These are phyloP conservation scores for Sarocladiaceae sp. DNA, from an alignment of 2,329 filamentous ascomycete genomes.

Conservation along the genomic window DNA sequence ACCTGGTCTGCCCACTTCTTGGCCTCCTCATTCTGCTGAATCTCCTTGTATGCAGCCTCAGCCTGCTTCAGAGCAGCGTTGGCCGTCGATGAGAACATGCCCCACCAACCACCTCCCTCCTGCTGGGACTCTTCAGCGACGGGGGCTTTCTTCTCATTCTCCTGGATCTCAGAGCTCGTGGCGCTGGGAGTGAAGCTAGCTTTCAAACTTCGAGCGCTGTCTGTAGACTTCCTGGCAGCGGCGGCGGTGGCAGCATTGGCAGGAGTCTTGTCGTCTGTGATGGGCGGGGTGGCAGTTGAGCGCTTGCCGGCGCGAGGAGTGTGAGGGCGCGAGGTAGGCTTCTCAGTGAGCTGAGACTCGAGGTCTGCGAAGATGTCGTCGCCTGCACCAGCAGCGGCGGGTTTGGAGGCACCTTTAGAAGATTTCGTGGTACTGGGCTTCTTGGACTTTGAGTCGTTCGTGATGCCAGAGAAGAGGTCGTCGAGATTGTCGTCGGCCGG, in stretches of 20 bases:
- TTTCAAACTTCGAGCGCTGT: conserved; percentile 67
- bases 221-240: conserved; percentile 62
- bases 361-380: conserved; percentile 84
- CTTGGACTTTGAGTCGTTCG: conserved; percentile 46
- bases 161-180: conserved; percentile 55
- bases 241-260: conserved; percentile 12
- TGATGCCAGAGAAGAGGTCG: conserved; percentile 59
- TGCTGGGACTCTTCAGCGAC: conserved; percentile 14
- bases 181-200: conserved; percentile 65
- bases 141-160: conserved; percentile 45
- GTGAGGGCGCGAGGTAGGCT: conserved; percentile 68
- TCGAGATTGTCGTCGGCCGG: conserved; percentile 57
- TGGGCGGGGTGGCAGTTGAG: conserved; percentile 43
- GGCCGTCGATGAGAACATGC: conserved; percentile 75
- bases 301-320: conserved; percentile 61
- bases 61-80: conserved; percentile 86
- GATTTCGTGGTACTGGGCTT: conserved; percentile 38
- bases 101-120: conserved; percentile 77
- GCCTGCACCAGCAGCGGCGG: conserved; percentile 47
- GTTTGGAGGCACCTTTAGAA: conserved; percentile 41
- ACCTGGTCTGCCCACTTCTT: conserved; percentile 95
- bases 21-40: conserved; percentile 93
- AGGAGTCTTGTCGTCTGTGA: conserved; percentile 51
- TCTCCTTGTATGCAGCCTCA: conserved; percentile 87
- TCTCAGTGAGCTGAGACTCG: conserved; percentile 64